A percentile compares a stretch with the other conserved stretches of the same genome.
phyloP scores from a whole-genome alignment of 1,139 yeast genomes.

The Kurtzmaniella quercitrusa region DNA sequence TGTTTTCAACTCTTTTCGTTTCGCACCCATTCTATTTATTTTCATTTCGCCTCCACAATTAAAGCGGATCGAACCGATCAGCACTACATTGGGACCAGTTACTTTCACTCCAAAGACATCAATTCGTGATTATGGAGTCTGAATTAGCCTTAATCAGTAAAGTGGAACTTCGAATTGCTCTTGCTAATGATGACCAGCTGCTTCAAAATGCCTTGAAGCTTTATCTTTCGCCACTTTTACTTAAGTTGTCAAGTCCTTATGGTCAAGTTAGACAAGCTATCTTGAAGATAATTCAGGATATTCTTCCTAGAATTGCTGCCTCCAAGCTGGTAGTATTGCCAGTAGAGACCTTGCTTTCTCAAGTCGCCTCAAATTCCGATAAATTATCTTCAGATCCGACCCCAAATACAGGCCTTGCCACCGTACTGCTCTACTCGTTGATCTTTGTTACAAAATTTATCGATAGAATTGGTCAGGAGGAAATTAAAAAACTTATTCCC shows the following conservation, averaged over 20 bases:
- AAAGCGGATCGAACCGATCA: too few species aligned
- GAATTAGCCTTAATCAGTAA: constrained; percentile 62
- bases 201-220: constrained; percentile 56
- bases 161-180: constrained; percentile 80
- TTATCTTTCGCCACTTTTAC: constrained; percentile 72
- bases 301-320: constrained; percentile 64
- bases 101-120: background rate
- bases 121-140: constrained; percentile 20
- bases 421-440: constrained; percentile 63
- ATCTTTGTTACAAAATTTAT: constrained; percentile 65
- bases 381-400: constrained; percentile 34
- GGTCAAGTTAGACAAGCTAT: constrained; percentile 66
- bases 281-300: constrained; percentile 60
- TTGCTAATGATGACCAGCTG: constrained; percentile 67
- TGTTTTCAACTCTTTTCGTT: too few species aligned
- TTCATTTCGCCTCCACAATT: too few species aligned
- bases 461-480: constrained; percentile 40
- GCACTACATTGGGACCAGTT: background rate
- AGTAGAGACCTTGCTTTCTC: constrained; percentile 54
- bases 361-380: constrained; percentile 37
- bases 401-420: constrained; percentile 40
- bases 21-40: too few species aligned
- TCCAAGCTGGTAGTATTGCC: constrained; percentile 59
- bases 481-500: constrained; percentile 42
- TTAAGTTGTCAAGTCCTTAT: constrained; percentile 75